Evolutionary conservation across 805 yeast species (phyloP).

Genomic region (Yueomyces sp.): DNA sequence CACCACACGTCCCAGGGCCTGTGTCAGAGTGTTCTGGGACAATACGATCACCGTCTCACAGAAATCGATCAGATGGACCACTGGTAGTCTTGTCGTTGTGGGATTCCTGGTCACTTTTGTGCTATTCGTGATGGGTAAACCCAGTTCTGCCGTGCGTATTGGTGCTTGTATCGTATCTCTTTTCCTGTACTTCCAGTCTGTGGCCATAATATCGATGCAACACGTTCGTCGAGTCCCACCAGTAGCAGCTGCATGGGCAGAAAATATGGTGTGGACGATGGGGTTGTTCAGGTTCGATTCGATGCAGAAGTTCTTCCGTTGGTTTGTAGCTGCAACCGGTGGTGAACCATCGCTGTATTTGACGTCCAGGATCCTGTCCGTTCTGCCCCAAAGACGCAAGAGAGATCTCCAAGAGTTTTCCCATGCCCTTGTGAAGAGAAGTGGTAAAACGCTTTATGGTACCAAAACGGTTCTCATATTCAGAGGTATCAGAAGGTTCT

Average conservation of each 20-base stretch:
- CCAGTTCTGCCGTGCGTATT: conserved; percentile 81
- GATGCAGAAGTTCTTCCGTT: conserved; percentile 75
- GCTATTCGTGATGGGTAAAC: conserved; percentile 74
- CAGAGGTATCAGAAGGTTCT: conserved; percentile 78
- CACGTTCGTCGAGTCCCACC: conserved; percentile 87
- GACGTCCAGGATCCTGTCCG: conserved; percentile 47
- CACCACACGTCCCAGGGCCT: conserved; percentile 39
- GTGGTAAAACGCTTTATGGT: conserved; percentile 30
- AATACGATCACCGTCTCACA: conserved; percentile 78
- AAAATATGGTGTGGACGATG: conserved; percentile 91
- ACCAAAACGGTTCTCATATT: conserved; percentile 48
- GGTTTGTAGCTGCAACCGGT: conserved; percentile 85
- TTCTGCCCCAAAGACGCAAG: conserved; percentile 49
- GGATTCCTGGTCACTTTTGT: conserved; percentile 74
- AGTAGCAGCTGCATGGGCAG: conserved; percentile 85
- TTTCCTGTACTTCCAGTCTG: conserved; percentile 80
- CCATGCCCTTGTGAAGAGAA: conserved; percentile 24
- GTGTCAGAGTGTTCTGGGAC: conserved; percentile 61
- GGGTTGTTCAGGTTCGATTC: conserved; percentile 69
- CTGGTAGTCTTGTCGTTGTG: conserved; percentile 80
- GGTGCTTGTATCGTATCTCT: conserved; percentile 82
- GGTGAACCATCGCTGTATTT: conserved; percentile 68
- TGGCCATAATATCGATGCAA: conserved; percentile 74
- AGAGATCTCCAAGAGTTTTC: conserved; percentile 5
- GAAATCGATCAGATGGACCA: conserved; percentile 82